These are phyloP conservation scores for Pichia cephalocereana DNA, from an alignment of 805 yeast genomes.

Conservation along the genomic window DNA sequence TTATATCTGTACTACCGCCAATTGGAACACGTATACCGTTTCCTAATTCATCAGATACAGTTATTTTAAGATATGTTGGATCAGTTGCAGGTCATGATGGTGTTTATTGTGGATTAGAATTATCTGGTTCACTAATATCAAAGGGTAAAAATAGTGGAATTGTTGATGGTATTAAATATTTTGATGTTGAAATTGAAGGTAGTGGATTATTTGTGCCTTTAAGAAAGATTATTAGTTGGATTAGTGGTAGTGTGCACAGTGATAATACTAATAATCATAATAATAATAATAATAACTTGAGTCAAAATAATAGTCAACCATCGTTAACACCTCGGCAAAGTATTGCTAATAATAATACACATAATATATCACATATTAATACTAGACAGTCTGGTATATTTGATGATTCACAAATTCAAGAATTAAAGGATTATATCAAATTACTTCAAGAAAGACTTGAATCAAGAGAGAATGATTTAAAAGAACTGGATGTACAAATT, in stretches of 20 bases:
- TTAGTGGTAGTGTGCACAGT: not conserved
- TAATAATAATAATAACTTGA: not conserved
- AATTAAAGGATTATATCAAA: slow-evolving; percentile 12
- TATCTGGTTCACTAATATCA: slow-evolving; percentile 51
- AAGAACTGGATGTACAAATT: slow-evolving; percentile 39
- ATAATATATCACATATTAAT: not conserved
- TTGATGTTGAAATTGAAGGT: slow-evolving; percentile 50
- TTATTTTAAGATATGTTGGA: slow-evolving; percentile 64
- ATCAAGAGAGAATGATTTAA: slow-evolving; percentile 36
- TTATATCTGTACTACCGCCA: slow-evolving; percentile 2
- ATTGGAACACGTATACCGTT: slow-evolving; percentile 5
- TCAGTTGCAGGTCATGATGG: slow-evolving; percentile 65
- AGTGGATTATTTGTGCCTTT: slow-evolving; percentile 71
- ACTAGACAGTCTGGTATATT: not conserved
- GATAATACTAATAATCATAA: not conserved
- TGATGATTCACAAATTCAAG: not conserved
- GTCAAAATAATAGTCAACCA: no score
- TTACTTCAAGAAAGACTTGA: slow-evolving; percentile 26
- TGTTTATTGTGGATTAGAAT: slow-evolving; percentile 78
- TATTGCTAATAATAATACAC: not conserved
- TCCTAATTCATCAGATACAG: slow-evolving; percentile 33
- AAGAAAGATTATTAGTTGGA: slow-evolving; percentile 26
- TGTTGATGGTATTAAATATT: slow-evolving; percentile 63
- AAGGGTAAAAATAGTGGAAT: slow-evolving; percentile 85
- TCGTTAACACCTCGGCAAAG: no score